Conservation (phyloP, 257 asterid genomes). For the Nicotiana paniculata region DNA sequence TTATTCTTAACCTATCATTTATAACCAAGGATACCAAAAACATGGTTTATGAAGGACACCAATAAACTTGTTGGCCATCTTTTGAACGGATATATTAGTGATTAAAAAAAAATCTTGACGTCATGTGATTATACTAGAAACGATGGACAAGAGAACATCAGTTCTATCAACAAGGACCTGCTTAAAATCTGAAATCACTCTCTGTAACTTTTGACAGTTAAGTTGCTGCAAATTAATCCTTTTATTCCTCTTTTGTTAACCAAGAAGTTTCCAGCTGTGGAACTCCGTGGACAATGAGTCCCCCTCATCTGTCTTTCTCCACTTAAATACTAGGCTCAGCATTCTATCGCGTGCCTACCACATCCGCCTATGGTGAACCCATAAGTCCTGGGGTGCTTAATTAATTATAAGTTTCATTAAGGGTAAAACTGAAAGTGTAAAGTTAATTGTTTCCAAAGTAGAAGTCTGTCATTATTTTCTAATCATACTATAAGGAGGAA, state of each 20-base stretch:
- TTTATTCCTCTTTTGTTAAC: not conserved
- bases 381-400: not conserved
- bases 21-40: not conserved
- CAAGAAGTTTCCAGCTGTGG: not conserved
- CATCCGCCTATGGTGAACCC: not conserved
- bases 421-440: too few relatives aligned
- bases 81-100: not conserved
- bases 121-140: not conserved
- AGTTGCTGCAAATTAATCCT: not conserved
- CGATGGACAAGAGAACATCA: not conserved
- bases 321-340: not conserved
- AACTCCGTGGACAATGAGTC: not conserved
- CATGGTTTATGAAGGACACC: not conserved
- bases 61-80: not conserved
- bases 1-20: not conserved
- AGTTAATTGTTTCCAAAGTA: too few relatives aligned
- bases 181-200: not conserved
- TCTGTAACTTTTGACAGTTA: not conserved
- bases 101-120: too few relatives aligned
- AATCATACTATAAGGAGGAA: too few relatives aligned
- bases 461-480: too few relatives aligned
- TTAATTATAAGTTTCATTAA: not conserved
- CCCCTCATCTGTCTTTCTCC: not conserved
- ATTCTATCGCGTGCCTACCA: not conserved
- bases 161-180: not conserved